A percentile compares a stretch with the other conserved stretches of the same genome.
phyloP scores from a whole-genome alignment of 2,329 filamentous ascomycete genomes.

The Colletotrichum filicis region DNA sequence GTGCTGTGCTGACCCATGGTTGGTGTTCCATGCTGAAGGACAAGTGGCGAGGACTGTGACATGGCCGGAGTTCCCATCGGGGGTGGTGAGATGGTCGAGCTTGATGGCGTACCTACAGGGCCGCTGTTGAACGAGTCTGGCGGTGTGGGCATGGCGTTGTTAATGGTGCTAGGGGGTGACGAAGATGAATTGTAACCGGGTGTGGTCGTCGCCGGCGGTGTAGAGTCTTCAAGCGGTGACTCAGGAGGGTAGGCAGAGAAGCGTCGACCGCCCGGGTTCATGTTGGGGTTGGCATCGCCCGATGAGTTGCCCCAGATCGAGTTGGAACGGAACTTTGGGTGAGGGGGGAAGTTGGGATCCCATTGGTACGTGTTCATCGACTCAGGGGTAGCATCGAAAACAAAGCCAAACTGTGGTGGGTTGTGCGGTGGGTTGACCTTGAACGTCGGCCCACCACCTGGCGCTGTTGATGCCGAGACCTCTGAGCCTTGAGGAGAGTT shows the following conservation, averaged over 20 bases:
- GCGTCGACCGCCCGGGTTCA: conserved; percentile 55
- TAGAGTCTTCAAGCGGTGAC: conserved; percentile 48
- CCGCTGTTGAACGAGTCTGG: conserved; percentile 51
- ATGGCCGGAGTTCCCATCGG: conserved; percentile 38
- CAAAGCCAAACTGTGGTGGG: conserved; percentile 67
- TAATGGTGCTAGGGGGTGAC: conserved; percentile 31
- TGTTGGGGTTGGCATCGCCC: conserved; percentile 53
- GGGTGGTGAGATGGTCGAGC: conserved; percentile 27
- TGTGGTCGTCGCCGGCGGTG: conserved; percentile 44
- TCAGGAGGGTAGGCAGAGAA: conserved; percentile 75
- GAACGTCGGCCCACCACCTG: conserved; percentile 49
- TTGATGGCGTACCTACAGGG: conserved; percentile 13
- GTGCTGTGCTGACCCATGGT: conserved; percentile 35
- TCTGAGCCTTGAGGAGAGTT: conserved; percentile 59
- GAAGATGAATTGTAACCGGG: conserved; percentile 38
- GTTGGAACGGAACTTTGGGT: conserved; percentile 71
- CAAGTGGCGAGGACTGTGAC: conserved; percentile 44
- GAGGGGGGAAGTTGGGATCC: conserved; percentile 53
- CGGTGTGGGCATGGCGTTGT: conserved; percentile 51
- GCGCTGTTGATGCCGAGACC: conserved; percentile 45
- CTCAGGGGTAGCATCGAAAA: conserved; percentile 67
- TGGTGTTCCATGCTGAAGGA: conserved; percentile 25
- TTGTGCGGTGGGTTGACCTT: conserved; percentile 59
- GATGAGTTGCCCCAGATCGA: conserved; percentile 73
- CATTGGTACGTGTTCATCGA: conserved; percentile 59